Conservation (phyloP, 1,139 yeast genomes). For the Lizanozyma gosingica region DNA sequence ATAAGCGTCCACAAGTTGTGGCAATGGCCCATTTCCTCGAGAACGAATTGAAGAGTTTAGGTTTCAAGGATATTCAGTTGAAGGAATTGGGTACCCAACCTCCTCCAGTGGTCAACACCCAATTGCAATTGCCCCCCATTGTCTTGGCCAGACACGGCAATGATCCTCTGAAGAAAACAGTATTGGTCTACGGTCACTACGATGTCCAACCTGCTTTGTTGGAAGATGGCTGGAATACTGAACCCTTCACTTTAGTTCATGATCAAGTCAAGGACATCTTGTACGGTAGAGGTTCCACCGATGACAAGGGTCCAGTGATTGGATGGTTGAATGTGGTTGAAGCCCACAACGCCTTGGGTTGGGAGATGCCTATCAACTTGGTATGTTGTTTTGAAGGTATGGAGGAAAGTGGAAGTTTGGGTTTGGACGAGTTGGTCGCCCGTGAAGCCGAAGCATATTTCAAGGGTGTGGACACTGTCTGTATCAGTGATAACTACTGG, state of each 20-base stretch:
- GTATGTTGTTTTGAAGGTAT: conserved; percentile 94
- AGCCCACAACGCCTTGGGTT: conserved; percentile 77
- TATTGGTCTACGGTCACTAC: conserved; percentile 90
- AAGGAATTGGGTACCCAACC: conserved; percentile 85
- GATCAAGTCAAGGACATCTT: conserved; percentile 54
- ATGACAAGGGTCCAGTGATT: conserved; percentile 96
- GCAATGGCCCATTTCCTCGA: conserved; percentile 79
- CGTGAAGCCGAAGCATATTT: conserved; percentile 73
- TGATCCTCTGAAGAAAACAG: conserved; percentile 75
- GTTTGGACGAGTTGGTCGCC: conserved; percentile 76
- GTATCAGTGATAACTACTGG: conserved; percentile 98
- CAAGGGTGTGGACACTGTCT: conserved; percentile 84
- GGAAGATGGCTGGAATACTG: conserved; percentile 94
- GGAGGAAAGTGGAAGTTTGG: conserved; percentile 97
- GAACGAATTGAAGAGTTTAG: conserved; percentile 57
- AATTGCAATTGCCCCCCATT: conserved; percentile 81
- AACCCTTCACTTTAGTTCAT: conserved; percentile 67
- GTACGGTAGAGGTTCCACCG: conserved; percentile 92
- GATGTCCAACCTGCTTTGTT: conserved; percentile 93
- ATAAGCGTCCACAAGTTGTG: conserved; percentile 77
- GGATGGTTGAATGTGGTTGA: conserved; percentile 93
- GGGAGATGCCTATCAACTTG: conserved; percentile 89
- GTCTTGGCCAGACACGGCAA: conserved; percentile 80
- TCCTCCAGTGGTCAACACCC: conserved; percentile 61
- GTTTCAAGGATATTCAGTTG: conserved; percentile 74